Evolutionary conservation across 2,329 filamentous ascomycete species (phyloP).

Genomic region (Dendryphion nanum): DNA sequence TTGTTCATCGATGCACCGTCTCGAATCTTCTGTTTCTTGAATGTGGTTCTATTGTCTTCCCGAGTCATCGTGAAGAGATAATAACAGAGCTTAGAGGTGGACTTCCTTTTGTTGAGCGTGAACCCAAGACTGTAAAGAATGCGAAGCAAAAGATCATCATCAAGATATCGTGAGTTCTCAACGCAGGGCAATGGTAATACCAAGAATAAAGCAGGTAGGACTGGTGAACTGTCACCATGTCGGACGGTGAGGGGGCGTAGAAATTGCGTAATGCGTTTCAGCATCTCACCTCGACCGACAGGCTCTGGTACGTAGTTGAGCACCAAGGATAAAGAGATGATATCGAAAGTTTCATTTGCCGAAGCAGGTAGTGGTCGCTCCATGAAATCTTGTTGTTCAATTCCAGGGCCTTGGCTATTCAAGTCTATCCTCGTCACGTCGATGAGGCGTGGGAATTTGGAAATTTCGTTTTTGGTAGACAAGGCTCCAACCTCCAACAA

Average conservation of each 20-base stretch:
- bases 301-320: constrained; percentile 90
- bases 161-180: constrained; percentile 85
- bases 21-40: constrained; percentile 74
- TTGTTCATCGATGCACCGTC: constrained; percentile 81
- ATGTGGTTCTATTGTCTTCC: constrained; percentile 38
- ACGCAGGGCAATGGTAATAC: constrained; percentile 88
- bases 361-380: constrained; percentile 68
- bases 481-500: constrained; percentile 90
- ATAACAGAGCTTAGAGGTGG: constrained; percentile 81
- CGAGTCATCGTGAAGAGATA: constrained; percentile 71
- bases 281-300: constrained; percentile 75
- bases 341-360: constrained; percentile 70
- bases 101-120: constrained; percentile 62
- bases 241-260: constrained; percentile 15
- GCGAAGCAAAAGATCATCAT: constrained; percentile 63
- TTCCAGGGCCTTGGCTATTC: constrained; percentile 78
- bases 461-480: constrained; percentile 81
- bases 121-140: constrained; percentile 83
- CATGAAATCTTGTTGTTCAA: constrained; percentile 93
- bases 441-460: constrained; percentile 63
- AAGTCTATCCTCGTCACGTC: constrained; percentile 83
- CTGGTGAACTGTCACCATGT: constrained; percentile 12
- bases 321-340: constrained; percentile 88
- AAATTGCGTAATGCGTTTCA: constrained; percentile 46
- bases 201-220: constrained; percentile 71